phyloP scores from a whole-genome alignment of 1,284 basidiomycete genomes.

The Pulchroboletus neoregius region DNA sequence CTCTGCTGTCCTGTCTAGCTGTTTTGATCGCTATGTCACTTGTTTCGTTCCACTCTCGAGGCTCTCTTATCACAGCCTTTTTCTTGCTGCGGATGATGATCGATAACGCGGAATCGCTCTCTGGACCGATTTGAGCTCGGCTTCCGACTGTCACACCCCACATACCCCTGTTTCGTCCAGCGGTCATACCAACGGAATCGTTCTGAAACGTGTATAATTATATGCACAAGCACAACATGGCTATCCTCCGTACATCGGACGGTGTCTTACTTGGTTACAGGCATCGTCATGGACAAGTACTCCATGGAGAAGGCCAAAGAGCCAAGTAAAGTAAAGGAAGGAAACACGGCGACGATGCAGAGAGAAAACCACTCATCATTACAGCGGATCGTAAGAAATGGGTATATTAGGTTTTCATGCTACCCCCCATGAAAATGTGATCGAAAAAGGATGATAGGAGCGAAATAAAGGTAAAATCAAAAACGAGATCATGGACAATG shows the following conservation, averaged over 20 bases:
- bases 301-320: too few relatives aligned
- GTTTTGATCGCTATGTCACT: constrained; percentile 6
- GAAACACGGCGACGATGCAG: constrained; percentile 11
- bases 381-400: constrained; percentile 33
- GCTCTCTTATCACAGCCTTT: neutral
- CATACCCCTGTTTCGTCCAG: neutral
- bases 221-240: too few relatives aligned
- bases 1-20: neutral
- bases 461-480: constrained; percentile 3
- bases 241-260: neutral
- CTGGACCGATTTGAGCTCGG: too few relatives aligned
- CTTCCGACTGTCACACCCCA: too few relatives aligned
- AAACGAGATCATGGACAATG: constrained; percentile 4
- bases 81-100: too few relatives aligned
- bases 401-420: constrained; percentile 32
- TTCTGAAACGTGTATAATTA: too few relatives aligned
- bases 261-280: neutral
- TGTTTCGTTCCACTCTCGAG: neutral
- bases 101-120: too few relatives aligned
- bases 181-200: too few relatives aligned
- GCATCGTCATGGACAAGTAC: neutral
- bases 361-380: constrained; percentile 23
- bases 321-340: neutral
- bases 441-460: constrained; percentile 1
- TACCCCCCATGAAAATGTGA: constrained; percentile 13